phyloP scores from a whole-genome alignment of 2,329 filamentous ascomycete species.

The Fusarium udum region DNA sequence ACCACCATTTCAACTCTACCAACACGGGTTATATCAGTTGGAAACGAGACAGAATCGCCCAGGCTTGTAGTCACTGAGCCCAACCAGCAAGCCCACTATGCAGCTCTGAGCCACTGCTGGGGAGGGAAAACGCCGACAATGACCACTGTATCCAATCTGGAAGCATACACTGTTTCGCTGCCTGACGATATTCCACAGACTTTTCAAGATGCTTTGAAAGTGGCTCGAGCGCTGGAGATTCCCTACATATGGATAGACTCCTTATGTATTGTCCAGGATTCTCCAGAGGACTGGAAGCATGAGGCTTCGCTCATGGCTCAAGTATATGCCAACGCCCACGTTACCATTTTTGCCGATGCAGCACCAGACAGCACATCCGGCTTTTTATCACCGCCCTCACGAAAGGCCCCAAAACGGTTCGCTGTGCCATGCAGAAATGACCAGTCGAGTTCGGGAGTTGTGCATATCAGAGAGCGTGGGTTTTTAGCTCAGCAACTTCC shows the following conservation, averaged over 20 bases:
- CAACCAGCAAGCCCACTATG: not conserved
- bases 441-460: not conserved
- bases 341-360: constrained; percentile 13
- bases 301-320: constrained; percentile 13
- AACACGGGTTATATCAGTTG: not conserved
- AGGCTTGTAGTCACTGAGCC: not conserved
- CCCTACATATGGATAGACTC: constrained; percentile 20
- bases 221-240: not conserved
- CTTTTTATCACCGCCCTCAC: not conserved
- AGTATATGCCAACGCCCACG: constrained; percentile 8
- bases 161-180: not conserved
- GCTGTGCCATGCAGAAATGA: not conserved
- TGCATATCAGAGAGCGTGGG: not conserved
- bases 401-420: not conserved
- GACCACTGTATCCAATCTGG: not conserved
- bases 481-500: not conserved
- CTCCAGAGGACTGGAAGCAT: not conserved
- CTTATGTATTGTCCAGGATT: constrained; percentile 14
- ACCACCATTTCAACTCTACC: not conserved
- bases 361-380: not conserved
- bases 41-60: not conserved
- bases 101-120: constrained; percentile 12
- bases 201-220: not conserved
- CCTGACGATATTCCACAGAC: not conserved
- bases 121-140: constrained; percentile 4